Evolutionary conservation across 2,329 filamentous ascomycete genomes (phyloP).

Genomic region (Claviceps pazoutovae): DNA sequence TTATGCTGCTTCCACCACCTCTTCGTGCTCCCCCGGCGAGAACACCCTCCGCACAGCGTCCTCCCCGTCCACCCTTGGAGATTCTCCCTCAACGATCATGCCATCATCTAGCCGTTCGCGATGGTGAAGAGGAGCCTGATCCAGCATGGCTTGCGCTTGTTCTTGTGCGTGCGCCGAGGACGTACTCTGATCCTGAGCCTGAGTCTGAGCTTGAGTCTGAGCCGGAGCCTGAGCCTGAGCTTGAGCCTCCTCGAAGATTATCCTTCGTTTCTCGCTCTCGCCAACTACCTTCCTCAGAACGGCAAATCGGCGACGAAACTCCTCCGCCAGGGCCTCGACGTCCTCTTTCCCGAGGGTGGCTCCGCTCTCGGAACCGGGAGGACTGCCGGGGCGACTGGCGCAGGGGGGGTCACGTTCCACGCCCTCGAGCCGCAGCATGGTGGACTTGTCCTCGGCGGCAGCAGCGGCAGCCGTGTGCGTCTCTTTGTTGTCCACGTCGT

Average conservation of each 20-base stretch:
- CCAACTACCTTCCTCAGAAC: conserved; percentile 39
- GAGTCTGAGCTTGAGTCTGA: not conserved
- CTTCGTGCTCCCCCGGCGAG: not conserved
- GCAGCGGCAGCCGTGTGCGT: not conserved
- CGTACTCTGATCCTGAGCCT: not conserved
- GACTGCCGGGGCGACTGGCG: conserved; percentile 10
- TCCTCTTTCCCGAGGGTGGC: conserved; percentile 28
- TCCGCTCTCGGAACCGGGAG: conserved; percentile 17
- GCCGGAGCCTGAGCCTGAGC: not conserved
- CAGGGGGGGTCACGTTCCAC: conserved; percentile 23
- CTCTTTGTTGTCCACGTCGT: not conserved
- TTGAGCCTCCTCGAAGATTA: conserved; percentile 11
- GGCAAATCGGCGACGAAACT: conserved; percentile 44
- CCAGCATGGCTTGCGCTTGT: not conserved
- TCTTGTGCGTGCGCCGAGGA: not conserved
- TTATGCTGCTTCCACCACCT: not conserved
- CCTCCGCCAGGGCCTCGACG: conserved; percentile 36
- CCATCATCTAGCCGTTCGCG: too few relatives aligned
- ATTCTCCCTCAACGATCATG: not conserved
- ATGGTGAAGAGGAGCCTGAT: too few relatives aligned
- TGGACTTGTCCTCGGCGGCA: conserved; percentile 12
- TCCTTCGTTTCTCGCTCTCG: conserved; percentile 32
- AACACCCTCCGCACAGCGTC: not conserved
- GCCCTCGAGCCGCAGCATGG: conserved; percentile 23
- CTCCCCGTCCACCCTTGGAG: not conserved